Base-by-base conservation (phyloP, 352 stramenopile species). In the Globisporangium apiculatum region DNA sequence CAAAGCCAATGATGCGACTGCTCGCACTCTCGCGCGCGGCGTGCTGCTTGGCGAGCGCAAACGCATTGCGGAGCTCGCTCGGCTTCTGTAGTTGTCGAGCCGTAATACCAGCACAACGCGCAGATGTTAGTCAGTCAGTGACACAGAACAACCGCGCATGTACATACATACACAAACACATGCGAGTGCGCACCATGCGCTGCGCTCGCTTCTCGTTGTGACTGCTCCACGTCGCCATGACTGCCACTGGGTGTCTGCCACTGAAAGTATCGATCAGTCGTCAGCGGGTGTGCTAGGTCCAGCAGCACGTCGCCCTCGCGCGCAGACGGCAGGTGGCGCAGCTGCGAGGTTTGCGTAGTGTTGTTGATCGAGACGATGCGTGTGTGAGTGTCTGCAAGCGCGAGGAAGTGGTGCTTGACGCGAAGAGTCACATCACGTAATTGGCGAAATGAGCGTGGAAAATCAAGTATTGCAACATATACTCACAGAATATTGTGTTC, bases 51-150 rank as follows among this genome's bases (percentile, higher is more conserved):
- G 79, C 74, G 10, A 64, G 53, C 53, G 74, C 69, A 62, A 90
- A 90, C 40, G 76, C 76, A 35, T 74, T 67, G 24, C 73, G 74
- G 50, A 87, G 61, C 72, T 92, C 77, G 57, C 82, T 92, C 9
- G 82, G 79, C 58, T 85, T 88, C 79, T 82, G 47, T 8, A 18
- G 8, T 31, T 31, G 24, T 31, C 5, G n/a, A 53, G 9, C n/a
- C 18, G 35, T 38, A 14, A 8, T 12, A 45, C 6, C 9, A 51
- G 46, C 11, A 51, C 9, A 10, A 51, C 0, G 11, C 1, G 15
- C 18, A 36, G 6, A n/a, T 37, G 10, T 18, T 8, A 14, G 51
- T 7, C 35, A 15, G 36, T 55, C 12, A 14, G 14, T 36, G n/a
- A 9, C n/a, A 15, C 11, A 24, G 35, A 6, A 40, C 14, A 37